Percentiles rank a stretch among this genome's conserved stretches.
phyloP scores from a whole-genome alignment of 2,329 filamentous ascomycete species.

The Colletotrichum sp. region DNA sequence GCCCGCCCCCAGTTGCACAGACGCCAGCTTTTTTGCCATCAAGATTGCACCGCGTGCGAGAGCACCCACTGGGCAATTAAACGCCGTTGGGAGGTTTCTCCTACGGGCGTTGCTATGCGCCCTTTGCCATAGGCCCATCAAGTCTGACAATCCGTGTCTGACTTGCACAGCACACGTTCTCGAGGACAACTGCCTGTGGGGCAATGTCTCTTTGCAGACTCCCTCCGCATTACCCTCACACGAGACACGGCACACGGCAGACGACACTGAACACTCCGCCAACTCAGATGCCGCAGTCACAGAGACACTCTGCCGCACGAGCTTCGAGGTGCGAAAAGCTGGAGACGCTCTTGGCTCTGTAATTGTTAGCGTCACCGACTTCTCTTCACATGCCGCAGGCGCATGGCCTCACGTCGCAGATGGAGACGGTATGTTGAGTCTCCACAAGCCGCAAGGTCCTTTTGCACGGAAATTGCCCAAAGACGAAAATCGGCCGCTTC shows the following conservation, averaged over 20 bases:
- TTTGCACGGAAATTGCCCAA: not conserved
- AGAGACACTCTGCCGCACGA: not conserved
- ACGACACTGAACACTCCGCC: not conserved
- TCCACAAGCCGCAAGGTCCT: not conserved
- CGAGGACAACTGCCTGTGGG: not conserved
- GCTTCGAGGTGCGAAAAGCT: not conserved
- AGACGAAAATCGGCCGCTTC: not conserved
- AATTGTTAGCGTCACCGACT: conserved; percentile 16
- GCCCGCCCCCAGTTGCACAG: not conserved
- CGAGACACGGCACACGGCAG: not conserved
- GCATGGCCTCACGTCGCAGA: not conserved
- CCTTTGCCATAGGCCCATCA: not conserved
- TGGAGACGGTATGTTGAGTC: not conserved
- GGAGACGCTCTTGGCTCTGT: not conserved
- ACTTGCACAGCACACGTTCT: not conserved
- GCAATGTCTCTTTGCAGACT: not conserved
- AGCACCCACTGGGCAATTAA: not conserved
- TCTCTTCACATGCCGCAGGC: not conserved
- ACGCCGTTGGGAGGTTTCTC: not conserved
- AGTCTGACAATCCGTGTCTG: not conserved
- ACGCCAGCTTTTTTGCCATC: not conserved
- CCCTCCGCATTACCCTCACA: not conserved
- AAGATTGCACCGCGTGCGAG: not conserved
- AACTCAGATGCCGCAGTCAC: not conserved
- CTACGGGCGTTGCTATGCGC: not conserved